Percentiles rank a stretch among this genome's conserved stretches.
Evolutionary conservation across 805 yeast species (phyloP).

Genomic region (Wickerhamiella allomyrinae): DNA sequence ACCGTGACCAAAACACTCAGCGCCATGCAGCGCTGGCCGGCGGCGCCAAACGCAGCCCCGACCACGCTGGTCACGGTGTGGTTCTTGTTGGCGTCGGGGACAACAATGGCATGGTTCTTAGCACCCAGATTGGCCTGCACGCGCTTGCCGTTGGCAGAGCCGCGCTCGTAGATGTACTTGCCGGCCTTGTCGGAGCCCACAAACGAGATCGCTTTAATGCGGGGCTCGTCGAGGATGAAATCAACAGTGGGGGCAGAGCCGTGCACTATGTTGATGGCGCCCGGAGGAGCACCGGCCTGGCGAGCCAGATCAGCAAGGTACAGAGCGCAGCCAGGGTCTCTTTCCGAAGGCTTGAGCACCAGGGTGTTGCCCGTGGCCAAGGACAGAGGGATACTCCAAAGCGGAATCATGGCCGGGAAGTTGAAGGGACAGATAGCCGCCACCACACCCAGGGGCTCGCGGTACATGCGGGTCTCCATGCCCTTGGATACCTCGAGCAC

Average conservation of each 20-base stretch:
- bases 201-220: slow-evolving; percentile 63
- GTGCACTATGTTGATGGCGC: slow-evolving; percentile 57
- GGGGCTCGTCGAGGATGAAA: slow-evolving; percentile 53
- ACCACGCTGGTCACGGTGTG: slow-evolving; percentile 50
- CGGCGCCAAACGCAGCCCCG: slow-evolving; percentile 73
- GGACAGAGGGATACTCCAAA: slow-evolving; percentile 50
- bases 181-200: slow-evolving; percentile 75
- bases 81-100: slow-evolving; percentile 57
- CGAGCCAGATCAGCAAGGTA: slow-evolving; percentile 55
- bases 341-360: slow-evolving; percentile 54
- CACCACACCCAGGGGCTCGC: slow-evolving; percentile 57
- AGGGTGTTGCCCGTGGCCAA: slow-evolving; percentile 63
- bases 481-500: slow-evolving; percentile 54
- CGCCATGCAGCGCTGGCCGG: slow-evolving; percentile 77
- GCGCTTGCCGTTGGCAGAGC: slow-evolving; percentile 54
- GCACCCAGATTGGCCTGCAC: slow-evolving; percentile 72
- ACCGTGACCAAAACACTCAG: slow-evolving; percentile 60
- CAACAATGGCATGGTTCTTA: slow-evolving; percentile 58
- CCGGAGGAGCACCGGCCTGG: slow-evolving; percentile 65
- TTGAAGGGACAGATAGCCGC: slow-evolving; percentile 71
- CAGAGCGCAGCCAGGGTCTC: slow-evolving; percentile 73
- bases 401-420: slow-evolving; percentile 74
- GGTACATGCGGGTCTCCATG: slow-evolving; percentile 65
- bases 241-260: slow-evolving; percentile 63
- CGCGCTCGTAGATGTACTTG: slow-evolving; percentile 52